Base-by-base conservation (phyloP, 139 green algal genomes). In the Chlorokybus atmophyticus region DNA sequence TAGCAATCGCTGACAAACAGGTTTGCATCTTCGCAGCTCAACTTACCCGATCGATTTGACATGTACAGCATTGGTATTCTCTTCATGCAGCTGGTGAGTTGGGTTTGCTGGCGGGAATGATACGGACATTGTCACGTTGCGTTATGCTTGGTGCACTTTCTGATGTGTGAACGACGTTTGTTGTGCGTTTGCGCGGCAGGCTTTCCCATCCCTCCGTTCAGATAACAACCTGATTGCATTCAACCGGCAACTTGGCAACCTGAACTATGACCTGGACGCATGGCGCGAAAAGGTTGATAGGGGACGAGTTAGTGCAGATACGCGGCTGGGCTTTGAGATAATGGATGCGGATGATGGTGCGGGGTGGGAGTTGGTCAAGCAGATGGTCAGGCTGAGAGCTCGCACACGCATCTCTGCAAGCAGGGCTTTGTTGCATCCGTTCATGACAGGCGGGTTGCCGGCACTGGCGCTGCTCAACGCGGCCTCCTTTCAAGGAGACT, bases 251-350 rank as follows among this genome's bases (percentile, higher is more conserved):
- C 65, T 90, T 24, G 62, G 84, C 40, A 28, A 29, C 23, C 75
- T 68, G 17, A 62, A 79, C 25, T 83, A 78, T 50, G 62, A 83
- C 64, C 55, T 90, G 50, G 26, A 29, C 0, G 27, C 14, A 4
- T 90, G 82, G 82, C 71, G 82, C 14, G 5, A 32, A 6, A 39
- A 70, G 52, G 64, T 79, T 50, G 68, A 89, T 62, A 60, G 60
- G 17, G 44, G 42, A 25, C 24, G 21, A 17, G 14, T 4, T 3
- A 39, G 29, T 31, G 38, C 17, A 23, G 55, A 68, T 0, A 30
- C 32, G 4, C 1, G 21, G 21, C 40, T 59, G 19, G 59, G 59
- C n/a, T 70, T 74, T 27, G 59, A 70, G 40, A 31, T 74, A 6
- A 30, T 74, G 14, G 59, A 74, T 26, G 14, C 27, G 0, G 65